Evolutionary conservation across 2,329 filamentous ascomycete genomes (phyloP).

Genomic region (Neoscytalidium dimidiatum): DNA sequence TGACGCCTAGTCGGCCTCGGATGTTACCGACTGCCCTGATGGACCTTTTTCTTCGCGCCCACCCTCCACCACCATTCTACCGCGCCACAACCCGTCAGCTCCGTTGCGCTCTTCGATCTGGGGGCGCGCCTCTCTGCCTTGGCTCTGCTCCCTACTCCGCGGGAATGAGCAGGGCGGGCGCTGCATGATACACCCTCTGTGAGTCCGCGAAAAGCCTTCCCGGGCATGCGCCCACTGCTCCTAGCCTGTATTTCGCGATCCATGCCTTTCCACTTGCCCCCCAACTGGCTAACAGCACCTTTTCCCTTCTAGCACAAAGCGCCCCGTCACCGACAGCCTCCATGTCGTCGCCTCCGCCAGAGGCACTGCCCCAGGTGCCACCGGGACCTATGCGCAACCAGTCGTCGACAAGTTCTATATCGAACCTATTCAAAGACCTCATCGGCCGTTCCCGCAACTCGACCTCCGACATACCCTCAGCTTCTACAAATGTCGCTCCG

Average conservation of each 20-base stretch:
- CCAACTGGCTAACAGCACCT: background rate
- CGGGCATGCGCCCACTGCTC: background rate
- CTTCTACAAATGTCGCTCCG: slow-evolving; percentile 9
- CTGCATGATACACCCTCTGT: background rate
- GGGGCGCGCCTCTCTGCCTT: slow-evolving; percentile 7
- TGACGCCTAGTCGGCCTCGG: background rate
- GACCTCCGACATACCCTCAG: background rate
- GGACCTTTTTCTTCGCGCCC: slow-evolving; percentile 17
- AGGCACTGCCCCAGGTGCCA: slow-evolving; percentile 15
- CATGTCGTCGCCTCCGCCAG: slow-evolving; percentile 19
- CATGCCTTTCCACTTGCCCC: background rate
- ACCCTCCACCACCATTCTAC: background rate
- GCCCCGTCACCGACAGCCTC: background rate
- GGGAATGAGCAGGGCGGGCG: slow-evolving; percentile 12
- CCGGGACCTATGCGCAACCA: slow-evolving; percentile 5
- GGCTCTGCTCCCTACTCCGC: slow-evolving; percentile 3
- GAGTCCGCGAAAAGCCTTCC: background rate
- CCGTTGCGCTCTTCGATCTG: background rate
- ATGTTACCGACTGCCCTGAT: slow-evolving; percentile 17
- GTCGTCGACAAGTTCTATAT: slow-evolving; percentile 16
- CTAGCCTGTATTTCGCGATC: background rate
- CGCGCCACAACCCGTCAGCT: slow-evolving; percentile 1
- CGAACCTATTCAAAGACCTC: slow-evolving; percentile 17
- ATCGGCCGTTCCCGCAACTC: slow-evolving; percentile 11
- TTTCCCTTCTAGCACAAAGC: background rate